Evolutionary conservation across 176 grass and related monocot genomes (phyloP), one percentile per base, ranked within the genome.

Genomic region (Tillandsia leiboldiana): DNA sequence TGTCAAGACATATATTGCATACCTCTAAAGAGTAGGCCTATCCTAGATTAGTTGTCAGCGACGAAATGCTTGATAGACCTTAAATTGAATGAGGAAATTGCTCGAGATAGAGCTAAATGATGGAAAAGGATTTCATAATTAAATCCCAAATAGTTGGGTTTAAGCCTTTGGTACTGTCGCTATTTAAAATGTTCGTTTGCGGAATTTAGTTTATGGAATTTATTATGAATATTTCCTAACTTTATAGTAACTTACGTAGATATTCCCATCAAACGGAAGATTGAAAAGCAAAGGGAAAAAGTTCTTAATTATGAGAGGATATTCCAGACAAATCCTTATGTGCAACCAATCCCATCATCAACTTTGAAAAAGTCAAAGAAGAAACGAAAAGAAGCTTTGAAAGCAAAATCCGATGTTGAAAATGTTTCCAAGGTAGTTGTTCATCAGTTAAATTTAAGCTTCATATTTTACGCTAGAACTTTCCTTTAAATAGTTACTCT

Each of bases 281-380:
- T 92, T 9, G 90, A 93, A 64, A 90, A 87, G 73, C 83, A 90
- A 20, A 81, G 72, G 54, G 89, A 90, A 57, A 99, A 88, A 72
- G 83, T 89, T 79, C 89, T 99, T 29, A 73, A 85, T 26, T 88
- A 93, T 27, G 89, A 93, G 75, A 87, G 84, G 54, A 2, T 84
- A 49, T 64, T 99, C 63, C 83, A 90, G 71, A 75, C 79, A 66
- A 99, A 93, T 72, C 84, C 82, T 0, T 93, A 86, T 69, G 74
- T 93, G 11, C 82, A 81, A 73, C 56, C 89, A 29, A 33, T 99
- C 6, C 94, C 94, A 70, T 86, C 94, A 68, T 99, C 94, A 51
- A 29, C 85, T 10, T 12, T 69, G 53, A 87, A 77, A 72, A 92
- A 89, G 50, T 64, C 81, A 2, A 91, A 96, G 75, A 82, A 83